Percentiles rank a stretch among this genome's conserved stretches.
phyloP scores from a whole-genome alignment of 1,284 basidiomycete species.

The Neonothopanus nambi region DNA sequence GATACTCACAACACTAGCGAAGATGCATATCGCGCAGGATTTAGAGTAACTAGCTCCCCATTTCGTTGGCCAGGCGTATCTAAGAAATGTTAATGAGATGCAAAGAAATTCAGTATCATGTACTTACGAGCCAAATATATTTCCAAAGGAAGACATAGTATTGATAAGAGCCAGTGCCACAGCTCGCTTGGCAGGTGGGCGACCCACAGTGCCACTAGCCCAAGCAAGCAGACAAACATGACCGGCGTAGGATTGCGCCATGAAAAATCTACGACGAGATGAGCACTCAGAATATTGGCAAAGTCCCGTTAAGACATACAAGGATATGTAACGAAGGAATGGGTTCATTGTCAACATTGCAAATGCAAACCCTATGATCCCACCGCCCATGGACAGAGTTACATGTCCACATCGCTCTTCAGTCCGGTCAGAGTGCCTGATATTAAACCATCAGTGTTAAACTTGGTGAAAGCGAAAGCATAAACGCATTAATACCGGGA shows the following conservation, averaged over 20 bases:
- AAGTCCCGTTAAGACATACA: conserved; percentile 40
- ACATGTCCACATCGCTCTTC: conserved; percentile 72
- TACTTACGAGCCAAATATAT: conserved; percentile 73
- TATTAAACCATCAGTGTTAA: not conserved
- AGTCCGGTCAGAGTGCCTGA: conserved; percentile 69
- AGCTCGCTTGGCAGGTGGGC: conserved; percentile 73
- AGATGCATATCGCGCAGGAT: conserved; percentile 50
- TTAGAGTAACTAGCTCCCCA: conserved; percentile 40
- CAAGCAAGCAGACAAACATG: conserved; percentile 73
- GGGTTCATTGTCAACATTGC: conserved; percentile 70
- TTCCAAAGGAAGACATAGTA: conserved; percentile 72
- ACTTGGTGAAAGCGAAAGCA: not conserved
- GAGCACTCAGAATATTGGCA: not conserved
- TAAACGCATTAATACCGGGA: conserved; percentile 41
- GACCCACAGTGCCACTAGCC: conserved; percentile 68
- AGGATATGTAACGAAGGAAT: conserved; percentile 66
- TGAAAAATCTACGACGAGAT: conserved; percentile 1
- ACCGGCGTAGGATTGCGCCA: conserved; percentile 53
- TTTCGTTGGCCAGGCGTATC: conserved; percentile 42
- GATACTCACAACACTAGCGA: conserved; percentile 47
- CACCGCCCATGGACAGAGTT: conserved; percentile 50
- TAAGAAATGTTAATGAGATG: conserved; percentile 19
- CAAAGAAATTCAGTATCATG: not conserved
- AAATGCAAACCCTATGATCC: conserved; percentile 74
- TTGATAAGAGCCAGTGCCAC: conserved; percentile 76